Evolutionary conservation across 2,329 filamentous ascomycete species (phyloP).

Genomic region (Cladosporium sp.): DNA sequence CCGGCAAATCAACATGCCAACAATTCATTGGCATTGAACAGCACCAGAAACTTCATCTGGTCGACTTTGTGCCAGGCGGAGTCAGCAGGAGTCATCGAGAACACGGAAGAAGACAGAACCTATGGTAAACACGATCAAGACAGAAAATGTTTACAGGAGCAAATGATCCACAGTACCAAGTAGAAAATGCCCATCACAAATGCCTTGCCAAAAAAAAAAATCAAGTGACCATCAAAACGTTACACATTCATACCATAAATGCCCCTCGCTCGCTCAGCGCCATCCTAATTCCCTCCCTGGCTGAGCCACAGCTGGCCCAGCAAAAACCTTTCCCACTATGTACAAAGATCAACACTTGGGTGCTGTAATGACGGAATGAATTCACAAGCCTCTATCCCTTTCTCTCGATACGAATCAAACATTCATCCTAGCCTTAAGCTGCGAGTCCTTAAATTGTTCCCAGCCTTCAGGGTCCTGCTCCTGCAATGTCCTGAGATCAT

Average conservation of each 20-base stretch:
- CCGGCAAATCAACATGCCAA: no score
- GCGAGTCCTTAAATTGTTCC: conserved; percentile 40
- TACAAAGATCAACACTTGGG: neutral
- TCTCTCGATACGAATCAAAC: neutral
- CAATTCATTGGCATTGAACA: no score
- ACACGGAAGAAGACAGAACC: no score
- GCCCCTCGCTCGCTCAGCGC: neutral
- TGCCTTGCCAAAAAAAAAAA: neutral
- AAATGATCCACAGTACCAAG: neutral
- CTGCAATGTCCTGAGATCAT: conserved; percentile 65
- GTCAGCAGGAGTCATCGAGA: no score
- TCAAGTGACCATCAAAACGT: neutral
- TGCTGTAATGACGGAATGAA: neutral
- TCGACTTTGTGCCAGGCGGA: no score
- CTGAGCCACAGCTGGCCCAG: neutral
- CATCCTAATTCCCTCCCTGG: neutral
- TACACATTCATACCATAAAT: neutral
- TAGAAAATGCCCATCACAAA: neutral
- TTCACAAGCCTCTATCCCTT: neutral
- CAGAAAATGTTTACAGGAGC: no score
- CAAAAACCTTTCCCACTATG: neutral
- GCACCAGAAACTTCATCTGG: no score
- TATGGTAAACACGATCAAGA: no score
- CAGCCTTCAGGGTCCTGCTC: conserved; percentile 42
- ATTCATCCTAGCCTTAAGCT: conserved; percentile 40